A percentile compares a stretch with the other conserved stretches of the same genome.
Evolutionary conservation across 2,329 filamentous ascomycete genomes (phyloP).

Genomic region (Aphanoascus verrucosus): DNA sequence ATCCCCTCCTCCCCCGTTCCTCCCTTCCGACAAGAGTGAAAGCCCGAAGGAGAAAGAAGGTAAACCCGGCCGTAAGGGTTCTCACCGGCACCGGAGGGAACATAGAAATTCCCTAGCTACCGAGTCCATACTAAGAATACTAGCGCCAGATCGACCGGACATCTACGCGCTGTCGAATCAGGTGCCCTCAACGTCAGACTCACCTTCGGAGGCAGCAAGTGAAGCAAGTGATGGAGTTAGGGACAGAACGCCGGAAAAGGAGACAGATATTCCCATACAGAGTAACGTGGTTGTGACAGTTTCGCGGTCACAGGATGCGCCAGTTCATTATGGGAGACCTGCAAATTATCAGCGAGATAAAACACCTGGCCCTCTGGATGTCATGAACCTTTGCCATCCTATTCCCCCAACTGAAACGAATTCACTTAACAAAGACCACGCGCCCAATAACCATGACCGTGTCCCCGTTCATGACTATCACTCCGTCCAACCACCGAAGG

Average conservation of each 20-base stretch:
- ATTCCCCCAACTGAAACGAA: neutral
- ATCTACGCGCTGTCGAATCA: conserved; percentile 41
- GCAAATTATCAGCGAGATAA: neutral
- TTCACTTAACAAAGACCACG: neutral
- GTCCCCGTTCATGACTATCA: conserved; percentile 6
- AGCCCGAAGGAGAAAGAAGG: conserved; percentile 24
- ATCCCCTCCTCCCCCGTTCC: conserved; percentile 28
- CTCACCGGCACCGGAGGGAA: conserved; percentile 17
- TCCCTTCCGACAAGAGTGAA: conserved; percentile 19
- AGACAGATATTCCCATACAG: neutral
- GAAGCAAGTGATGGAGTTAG: neutral
- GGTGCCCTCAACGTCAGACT: conserved; percentile 7
- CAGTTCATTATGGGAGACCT: neutral
- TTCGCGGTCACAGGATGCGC: neutral
- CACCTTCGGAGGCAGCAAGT: neutral
- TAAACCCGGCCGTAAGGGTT: conserved; percentile 28
- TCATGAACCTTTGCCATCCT: conserved; percentile 1
- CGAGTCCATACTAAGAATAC: conserved; percentile 54
- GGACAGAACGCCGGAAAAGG: neutral
- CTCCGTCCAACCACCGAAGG: neutral
- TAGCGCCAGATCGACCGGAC: conserved; percentile 56
- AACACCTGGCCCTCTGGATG: neutral
- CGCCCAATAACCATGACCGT: neutral
- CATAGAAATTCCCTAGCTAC: conserved; percentile 43
- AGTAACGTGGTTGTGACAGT: neutral